phyloP scores from a whole-genome alignment of 2,329 filamentous ascomycete species.

The Aspergillus melleus region DNA sequence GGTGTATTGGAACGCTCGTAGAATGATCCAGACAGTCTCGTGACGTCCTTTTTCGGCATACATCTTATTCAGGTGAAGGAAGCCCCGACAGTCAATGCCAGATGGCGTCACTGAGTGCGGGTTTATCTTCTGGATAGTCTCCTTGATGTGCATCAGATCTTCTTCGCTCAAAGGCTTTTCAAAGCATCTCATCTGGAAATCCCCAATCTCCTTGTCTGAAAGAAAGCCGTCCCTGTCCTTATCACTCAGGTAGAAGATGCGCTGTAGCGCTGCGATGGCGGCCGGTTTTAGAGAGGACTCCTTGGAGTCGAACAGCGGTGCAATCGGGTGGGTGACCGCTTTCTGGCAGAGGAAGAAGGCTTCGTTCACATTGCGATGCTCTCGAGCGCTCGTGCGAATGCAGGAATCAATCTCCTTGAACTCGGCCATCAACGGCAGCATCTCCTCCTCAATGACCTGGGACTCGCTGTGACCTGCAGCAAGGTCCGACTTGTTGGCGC shows the following conservation, averaged over 20 bases:
- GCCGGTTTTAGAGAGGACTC: constrained; percentile 84
- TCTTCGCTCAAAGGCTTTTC: constrained; percentile 78
- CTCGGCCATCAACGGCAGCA: constrained; percentile 96
- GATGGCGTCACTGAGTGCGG: constrained; percentile 62
- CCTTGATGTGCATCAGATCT: constrained; percentile 88
- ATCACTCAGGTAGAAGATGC: constrained; percentile 94
- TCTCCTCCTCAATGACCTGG: constrained; percentile 92
- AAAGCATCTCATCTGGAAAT: constrained; percentile 90
- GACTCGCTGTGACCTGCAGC: constrained; percentile 71
- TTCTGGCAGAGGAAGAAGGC: constrained; percentile 98
- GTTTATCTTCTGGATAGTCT: constrained; percentile 71
- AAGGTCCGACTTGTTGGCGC: constrained; percentile 96
- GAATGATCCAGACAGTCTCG: constrained; percentile 97
- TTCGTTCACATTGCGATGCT: constrained; percentile 92
- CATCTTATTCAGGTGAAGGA: constrained; percentile 88
- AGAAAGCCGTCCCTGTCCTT: constrained; percentile 93
- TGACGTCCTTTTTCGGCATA: constrained; percentile 97
- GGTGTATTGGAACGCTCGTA: constrained; percentile 93
- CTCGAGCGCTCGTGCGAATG: constrained; percentile 87
- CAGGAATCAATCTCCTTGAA: constrained; percentile 99
- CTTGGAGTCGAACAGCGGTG: constrained; percentile 94
- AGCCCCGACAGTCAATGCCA: constrained; percentile 80
- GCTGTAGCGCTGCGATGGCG: constrained; percentile 78
- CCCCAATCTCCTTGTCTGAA: constrained; percentile 84
- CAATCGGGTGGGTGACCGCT: constrained; percentile 94